A percentile compares a stretch with the other conserved stretches of the same genome.
Conservation (phyloP, 192 early-diverging fungal species). For the Coemansia sp. region DNA sequence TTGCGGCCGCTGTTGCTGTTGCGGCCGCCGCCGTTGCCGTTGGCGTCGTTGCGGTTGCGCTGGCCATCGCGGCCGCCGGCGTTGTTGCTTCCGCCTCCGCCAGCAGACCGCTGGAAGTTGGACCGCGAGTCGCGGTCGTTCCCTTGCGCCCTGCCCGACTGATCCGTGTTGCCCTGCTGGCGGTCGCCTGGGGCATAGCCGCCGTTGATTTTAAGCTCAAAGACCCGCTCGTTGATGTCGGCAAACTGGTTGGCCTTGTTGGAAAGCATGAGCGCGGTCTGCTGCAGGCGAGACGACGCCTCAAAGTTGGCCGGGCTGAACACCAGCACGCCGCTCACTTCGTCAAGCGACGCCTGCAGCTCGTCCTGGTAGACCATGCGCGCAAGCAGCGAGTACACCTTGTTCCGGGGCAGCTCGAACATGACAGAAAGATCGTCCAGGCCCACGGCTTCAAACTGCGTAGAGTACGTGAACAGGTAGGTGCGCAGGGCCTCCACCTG, state of each 20-base stretch:
- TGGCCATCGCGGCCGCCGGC: constrained; percentile 28
- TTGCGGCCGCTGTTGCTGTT: constrained; percentile 15
- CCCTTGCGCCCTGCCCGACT: constrained; percentile 32
- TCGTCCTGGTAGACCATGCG: constrained; percentile 96
- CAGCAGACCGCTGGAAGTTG: constrained; percentile 30
- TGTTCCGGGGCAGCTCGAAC: constrained; percentile 73
- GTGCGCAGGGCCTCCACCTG: constrained; percentile 96
- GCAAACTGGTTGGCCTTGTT: constrained; percentile 85
- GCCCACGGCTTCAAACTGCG: constrained; percentile 86
- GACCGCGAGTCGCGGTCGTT: constrained; percentile 34
- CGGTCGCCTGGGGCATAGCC: constrained; percentile 43
- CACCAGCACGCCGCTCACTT: constrained; percentile 74
- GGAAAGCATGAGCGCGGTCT: constrained; percentile 79
- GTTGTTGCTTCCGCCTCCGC: constrained; percentile 24
- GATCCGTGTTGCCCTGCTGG: constrained; percentile 33
- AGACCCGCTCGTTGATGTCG: constrained; percentile 86
- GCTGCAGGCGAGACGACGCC: constrained; percentile 71
- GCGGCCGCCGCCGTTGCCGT: constrained; percentile 10
- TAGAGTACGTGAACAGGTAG: constrained; percentile 90
- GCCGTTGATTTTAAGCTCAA: constrained; percentile 68
- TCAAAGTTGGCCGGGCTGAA: constrained; percentile 74
- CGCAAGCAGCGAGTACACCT: constrained; percentile 74
- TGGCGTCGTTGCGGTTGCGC: constrained; percentile 20
- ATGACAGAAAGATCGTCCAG: constrained; percentile 78
- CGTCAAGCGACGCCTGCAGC: constrained; percentile 83